A percentile compares a stretch with the other conserved stretches of the same genome.
Evolutionary conservation across 1,284 basidiomycete genomes (phyloP).

Genomic region (Pseudomicrostroma phylloplanum): DNA sequence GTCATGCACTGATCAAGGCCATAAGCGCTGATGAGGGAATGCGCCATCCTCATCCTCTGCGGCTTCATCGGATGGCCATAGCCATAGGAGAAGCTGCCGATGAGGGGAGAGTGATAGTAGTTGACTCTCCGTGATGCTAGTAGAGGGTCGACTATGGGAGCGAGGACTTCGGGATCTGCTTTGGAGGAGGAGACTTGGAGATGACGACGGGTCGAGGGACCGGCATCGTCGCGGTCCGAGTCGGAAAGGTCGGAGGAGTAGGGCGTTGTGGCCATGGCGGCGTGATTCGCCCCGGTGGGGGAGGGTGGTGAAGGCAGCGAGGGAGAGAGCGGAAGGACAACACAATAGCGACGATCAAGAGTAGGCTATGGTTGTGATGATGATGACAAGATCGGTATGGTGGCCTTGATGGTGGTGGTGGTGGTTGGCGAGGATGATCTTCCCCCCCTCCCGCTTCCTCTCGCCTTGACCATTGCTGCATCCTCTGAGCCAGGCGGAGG

Average conservation of each 20-base stretch:
- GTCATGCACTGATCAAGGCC: constrained; percentile 86
- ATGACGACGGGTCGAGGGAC: not conserved
- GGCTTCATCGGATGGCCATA: constrained; percentile 91
- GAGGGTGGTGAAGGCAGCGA: too few relatives aligned
- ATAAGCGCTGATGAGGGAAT: constrained; percentile 84
- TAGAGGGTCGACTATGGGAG: not conserved
- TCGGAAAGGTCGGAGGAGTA: constrained; percentile 34
- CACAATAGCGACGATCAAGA: too few relatives aligned
- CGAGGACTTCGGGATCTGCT: constrained; percentile 8
- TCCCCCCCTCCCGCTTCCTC: too few relatives aligned
- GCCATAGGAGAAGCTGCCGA: constrained; percentile 78
- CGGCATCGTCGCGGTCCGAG: constrained; percentile 5
- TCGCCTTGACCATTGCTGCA: too few relatives aligned
- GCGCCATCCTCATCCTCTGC: constrained; percentile 60
- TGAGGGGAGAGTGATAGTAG: constrained; percentile 54
- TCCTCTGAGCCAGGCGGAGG: too few relatives aligned
- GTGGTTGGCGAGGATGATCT: too few relatives aligned
- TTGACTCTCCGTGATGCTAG: constrained; percentile 7
- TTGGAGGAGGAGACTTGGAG: not conserved
- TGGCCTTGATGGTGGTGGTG: too few relatives aligned
- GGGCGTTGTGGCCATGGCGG: constrained; percentile 20
- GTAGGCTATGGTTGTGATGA: too few relatives aligned
- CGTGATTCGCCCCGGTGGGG: too few relatives aligned
- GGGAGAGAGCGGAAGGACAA: too few relatives aligned
- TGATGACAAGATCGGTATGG: too few relatives aligned